phyloP scores from a whole-genome alignment of 164 flowering plant species.

The Saururus chinensis region DNA sequence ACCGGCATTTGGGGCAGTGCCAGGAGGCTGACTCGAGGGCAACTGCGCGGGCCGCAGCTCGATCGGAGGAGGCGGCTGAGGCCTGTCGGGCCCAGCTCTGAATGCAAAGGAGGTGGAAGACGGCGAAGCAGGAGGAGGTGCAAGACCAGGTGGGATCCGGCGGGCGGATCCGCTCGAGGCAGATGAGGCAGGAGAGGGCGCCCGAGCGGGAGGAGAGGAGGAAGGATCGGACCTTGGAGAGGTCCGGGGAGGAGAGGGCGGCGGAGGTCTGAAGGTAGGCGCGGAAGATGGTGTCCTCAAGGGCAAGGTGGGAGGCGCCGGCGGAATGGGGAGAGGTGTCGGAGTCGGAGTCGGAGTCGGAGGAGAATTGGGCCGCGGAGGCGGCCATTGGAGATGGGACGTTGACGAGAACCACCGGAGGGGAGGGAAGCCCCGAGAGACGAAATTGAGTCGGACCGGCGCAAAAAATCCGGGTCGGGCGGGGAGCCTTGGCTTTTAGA shows the following conservation, averaged over 20 bases:
- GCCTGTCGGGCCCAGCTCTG: conserved; percentile 91
- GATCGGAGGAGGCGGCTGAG: conserved; percentile 48
- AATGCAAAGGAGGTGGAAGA: conserved; percentile 84
- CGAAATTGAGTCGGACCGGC: no score
- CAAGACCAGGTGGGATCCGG: conserved; percentile 87
- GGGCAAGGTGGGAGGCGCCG: conserved; percentile 32
- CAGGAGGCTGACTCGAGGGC: conserved; percentile 40
- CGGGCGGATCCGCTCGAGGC: conserved; percentile 65
- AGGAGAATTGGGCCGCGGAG: not conserved
- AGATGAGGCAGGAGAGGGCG: conserved; percentile 84
- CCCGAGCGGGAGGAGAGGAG: conserved; percentile 51
- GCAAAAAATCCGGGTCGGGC: not conserved
- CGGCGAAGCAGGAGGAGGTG: conserved; percentile 53
- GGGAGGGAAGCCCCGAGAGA: not conserved
- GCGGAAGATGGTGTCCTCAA: conserved; percentile 53
- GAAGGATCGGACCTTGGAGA: conserved; percentile 28
- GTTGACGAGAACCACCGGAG: not conserved
- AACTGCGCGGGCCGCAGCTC: conserved; percentile 53
- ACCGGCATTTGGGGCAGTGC: conserved; percentile 91
- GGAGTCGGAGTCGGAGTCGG: conserved; percentile 32
- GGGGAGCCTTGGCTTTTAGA: not conserved
- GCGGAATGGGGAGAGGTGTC: conserved; percentile 24
- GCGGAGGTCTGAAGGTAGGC: not conserved
- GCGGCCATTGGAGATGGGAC: not conserved
- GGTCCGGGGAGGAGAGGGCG: conserved; percentile 16